Base-by-base conservation (phyloP, 1,139 yeast genomes). In the Kurtzmaniella quercitrusa region DNA sequence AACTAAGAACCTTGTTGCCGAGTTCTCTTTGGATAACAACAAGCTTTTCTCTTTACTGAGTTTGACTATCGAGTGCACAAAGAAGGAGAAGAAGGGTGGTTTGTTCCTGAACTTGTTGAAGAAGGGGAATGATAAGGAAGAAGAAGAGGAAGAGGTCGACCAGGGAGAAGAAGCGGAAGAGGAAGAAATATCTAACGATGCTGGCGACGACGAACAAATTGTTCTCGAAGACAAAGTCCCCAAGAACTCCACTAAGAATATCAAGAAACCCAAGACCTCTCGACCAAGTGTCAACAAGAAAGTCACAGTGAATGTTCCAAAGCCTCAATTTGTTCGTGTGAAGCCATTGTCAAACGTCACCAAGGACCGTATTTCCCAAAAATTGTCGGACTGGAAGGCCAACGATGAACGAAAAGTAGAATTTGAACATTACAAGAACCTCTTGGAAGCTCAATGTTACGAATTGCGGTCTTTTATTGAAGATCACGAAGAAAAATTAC, bases 381-480 rank as follows among this genome's bases (percentile, higher is more conserved):
- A 63, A 45, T 65, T 73, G 50, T 48, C 56, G 2, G 58, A 63
- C 44, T 66, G 72, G 55, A 65, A 67, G 43, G 48, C 52, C 7
- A 69, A 67, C 47, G 93, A 85, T 54, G 61, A 62, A 14, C 71
- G 66, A 41, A 69, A 79, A 47, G 60, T 66, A 29, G 62, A 67
- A 43, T 59, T 76, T 17, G 82, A 81, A 41, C 75, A 75, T 44
- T 57, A 68, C 27, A 70, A 72, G 52, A 85, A 85, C 54, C 55
- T 66, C 21, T 67, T 84, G 39, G 93, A 85, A 59, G 72, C 78
- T 14, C 62, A 70, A 15, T 65, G 85, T 45, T 85, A 85, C 58
- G 74, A 70, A 41, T 66, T 83, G 27, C 75, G 90, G 48, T 63
- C 74, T 7, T 70, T 62, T 42, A 54, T 83, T 24, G 82, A 79